A percentile compares a stretch with the other conserved stretches of the same genome.
phyloP scores from a whole-genome alignment of 768 basidiomycete species.

The Mrakia hoshinonis region DNA sequence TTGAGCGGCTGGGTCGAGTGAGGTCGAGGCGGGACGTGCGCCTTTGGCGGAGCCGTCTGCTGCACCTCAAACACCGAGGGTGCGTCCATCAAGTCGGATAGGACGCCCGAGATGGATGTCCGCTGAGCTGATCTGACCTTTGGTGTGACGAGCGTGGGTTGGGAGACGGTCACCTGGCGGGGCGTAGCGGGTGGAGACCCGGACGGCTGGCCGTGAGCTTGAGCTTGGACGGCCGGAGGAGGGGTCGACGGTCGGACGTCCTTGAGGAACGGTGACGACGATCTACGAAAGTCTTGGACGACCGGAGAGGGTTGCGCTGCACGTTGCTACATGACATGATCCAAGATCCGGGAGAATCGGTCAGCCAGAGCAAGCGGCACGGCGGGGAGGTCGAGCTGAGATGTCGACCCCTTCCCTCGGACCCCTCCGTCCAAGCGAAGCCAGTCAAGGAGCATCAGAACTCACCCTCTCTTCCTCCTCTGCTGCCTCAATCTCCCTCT shows the following conservation, averaged over 20 bases:
- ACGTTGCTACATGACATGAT: not conserved
- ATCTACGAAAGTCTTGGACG: conserved; percentile 22
- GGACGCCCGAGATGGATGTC: not conserved
- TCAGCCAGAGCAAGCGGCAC: not conserved
- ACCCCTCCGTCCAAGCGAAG: not conserved
- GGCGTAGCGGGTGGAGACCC: not conserved
- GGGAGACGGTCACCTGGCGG: not conserved
- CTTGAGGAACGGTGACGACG: conserved; percentile 18
- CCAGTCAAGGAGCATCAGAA: not conserved
- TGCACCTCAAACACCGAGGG: not conserved
- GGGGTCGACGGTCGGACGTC: not conserved
- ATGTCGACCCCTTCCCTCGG: not conserved
- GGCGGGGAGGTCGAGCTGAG: not conserved
- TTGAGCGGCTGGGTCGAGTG: conserved; percentile 18
- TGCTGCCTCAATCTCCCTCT: not conserved
- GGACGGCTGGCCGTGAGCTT: not conserved
- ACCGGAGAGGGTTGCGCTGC: not conserved
- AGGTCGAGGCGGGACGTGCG: conserved; percentile 3
- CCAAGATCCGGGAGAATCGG: not conserved
- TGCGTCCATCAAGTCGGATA: conserved; percentile 4
- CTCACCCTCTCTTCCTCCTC: not conserved
- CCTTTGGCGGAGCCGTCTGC: not conserved
- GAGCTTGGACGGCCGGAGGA: not conserved
- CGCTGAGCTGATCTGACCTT: not conserved
- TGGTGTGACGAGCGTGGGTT: not conserved